These are phyloP conservation scores for Lyophyllum decastes DNA, from an alignment of 768 basidiomycete genomes.

Conservation along the genomic window DNA sequence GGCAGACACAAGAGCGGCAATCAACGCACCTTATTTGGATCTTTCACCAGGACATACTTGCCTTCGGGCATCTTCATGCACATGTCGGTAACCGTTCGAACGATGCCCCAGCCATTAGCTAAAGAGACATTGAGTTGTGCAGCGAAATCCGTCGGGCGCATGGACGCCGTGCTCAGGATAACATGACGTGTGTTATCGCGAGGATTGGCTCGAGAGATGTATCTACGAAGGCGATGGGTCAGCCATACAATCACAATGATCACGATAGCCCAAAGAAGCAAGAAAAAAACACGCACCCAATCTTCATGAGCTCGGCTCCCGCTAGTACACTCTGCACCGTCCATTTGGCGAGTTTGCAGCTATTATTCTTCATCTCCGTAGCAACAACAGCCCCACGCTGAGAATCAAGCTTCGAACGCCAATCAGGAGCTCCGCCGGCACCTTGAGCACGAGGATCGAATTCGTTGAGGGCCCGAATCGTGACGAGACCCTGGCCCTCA, in stretches of 20 bases:
- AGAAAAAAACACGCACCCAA: conserved; percentile 65
- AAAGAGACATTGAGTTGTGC: conserved; percentile 93
- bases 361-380: conserved; percentile 99
- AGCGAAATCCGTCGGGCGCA: conserved; percentile 94
- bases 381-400: conserved; percentile 98
- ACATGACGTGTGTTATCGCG: conserved; percentile 96
- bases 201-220: conserved; percentile 92
- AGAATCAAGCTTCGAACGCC: conserved; percentile 95
- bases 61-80: conserved; percentile 98
- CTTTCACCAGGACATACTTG: conserved; percentile 96
- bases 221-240: conserved; percentile 48
- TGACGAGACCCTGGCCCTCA: conserved; percentile 78
- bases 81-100: conserved; percentile 90
- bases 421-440: conserved; percentile 95
- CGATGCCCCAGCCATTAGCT: conserved; percentile 98
- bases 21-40: conserved; percentile 88
- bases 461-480: conserved; percentile 95
- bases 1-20: conserved; percentile 2
- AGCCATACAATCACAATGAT: neutral
- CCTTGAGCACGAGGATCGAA: conserved; percentile 91
- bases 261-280: neutral
- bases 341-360: conserved; percentile 97
- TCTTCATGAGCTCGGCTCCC: conserved; percentile 95
- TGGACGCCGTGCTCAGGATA: conserved; percentile 91
- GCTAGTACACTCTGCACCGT: conserved; percentile 93